phyloP scores from a whole-genome alignment of 139 green algal genomes.

The Spirogloea muscicola region DNA sequence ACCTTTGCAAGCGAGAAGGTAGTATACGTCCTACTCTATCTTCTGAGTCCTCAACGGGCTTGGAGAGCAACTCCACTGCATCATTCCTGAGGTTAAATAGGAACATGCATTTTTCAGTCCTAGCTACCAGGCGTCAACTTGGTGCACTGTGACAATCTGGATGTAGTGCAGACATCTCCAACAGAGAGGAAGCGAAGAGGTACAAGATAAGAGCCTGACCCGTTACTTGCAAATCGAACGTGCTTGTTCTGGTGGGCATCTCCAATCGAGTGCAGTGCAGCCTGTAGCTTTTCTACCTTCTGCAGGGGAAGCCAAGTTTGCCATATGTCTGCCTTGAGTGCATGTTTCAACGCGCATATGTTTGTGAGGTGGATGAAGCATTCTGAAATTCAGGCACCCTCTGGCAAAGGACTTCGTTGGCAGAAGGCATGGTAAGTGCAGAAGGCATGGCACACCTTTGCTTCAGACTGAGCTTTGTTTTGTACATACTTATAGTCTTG shows the following conservation, averaged over 20 bases:
- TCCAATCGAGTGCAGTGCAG: slow-evolving; percentile 81
- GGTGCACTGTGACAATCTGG: too few species aligned
- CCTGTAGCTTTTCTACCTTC: slow-evolving; percentile 72
- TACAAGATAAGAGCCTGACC: slow-evolving; percentile 62
- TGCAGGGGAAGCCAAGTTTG: slow-evolving; percentile 45
- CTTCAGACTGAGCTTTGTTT: slow-evolving; percentile 69
- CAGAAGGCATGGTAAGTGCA: neutral
- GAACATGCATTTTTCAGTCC: too few species aligned
- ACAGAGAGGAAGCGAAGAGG: neutral
- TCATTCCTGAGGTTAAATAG: too few species aligned
- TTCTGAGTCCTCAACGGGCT: slow-evolving; percentile 3
- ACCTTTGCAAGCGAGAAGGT: too few species aligned
- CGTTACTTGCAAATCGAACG: slow-evolving; percentile 73
- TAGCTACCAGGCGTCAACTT: too few species aligned
- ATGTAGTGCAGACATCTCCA: too few species aligned
- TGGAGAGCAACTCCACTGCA: neutral
- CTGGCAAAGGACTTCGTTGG: neutral
- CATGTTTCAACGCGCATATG: neutral
- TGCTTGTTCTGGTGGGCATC: slow-evolving; percentile 52
- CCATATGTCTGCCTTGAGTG: neutral
- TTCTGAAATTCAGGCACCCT: neutral
- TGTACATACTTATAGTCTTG: slow-evolving; percentile 86
- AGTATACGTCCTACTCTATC: too few species aligned
- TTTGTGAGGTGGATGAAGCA: neutral
- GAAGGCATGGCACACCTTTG: slow-evolving; percentile 54